Percentiles rank a stretch among this genome's conserved stretches.
Evolutionary conservation across 2,329 filamentous ascomycete species (phyloP).

Genomic region (Teratosphaeriaceae sp.): DNA sequence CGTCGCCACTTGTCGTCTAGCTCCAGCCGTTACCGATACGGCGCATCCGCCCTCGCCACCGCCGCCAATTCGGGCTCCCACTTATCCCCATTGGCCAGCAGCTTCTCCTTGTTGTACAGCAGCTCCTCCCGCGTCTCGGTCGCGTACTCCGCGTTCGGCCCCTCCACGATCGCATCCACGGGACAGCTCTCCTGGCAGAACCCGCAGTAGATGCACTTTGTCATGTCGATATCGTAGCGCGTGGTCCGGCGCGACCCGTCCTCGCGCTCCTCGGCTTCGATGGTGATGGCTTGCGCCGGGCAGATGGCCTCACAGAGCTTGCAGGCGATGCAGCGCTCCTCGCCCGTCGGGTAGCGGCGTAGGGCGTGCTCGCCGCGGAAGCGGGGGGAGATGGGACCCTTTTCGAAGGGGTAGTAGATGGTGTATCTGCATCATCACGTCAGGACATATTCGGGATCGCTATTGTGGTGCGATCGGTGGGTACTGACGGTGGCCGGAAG

Average conservation of each 20-base stretch:
- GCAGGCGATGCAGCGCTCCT: conserved; percentile 99
- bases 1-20: too few species aligned
- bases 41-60: conserved; percentile 83
- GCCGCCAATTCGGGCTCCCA: conserved; percentile 98
- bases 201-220: conserved; percentile 99
- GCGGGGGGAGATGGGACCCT: conserved; percentile 94
- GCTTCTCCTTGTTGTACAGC: conserved; percentile 92
- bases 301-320: conserved; percentile 99
- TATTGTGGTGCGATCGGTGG: conserved; percentile 7
- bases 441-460: conserved; percentile 6
- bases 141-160: conserved; percentile 67
- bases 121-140: conserved; percentile 84
- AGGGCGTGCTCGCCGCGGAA: conserved; percentile 98
- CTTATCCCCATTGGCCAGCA: conserved; percentile 39
- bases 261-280: conserved; percentile 95
- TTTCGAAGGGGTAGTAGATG: conserved; percentile 98
- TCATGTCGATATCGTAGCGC: conserved; percentile 99
- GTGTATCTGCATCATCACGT: conserved; percentile 64
- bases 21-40: conserved; percentile 42
- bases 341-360: conserved; percentile 90
- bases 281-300: conserved; percentile 96
- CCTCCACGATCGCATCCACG: conserved; percentile 86
- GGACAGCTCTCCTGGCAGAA: conserved; percentile 99
- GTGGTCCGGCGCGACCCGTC: conserved; percentile 94
- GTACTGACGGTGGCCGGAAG: conserved; percentile 86